These are phyloP conservation scores for Dioszegia crocea DNA, from an alignment of 768 basidiomycete genomes.

Conservation along the genomic window DNA sequence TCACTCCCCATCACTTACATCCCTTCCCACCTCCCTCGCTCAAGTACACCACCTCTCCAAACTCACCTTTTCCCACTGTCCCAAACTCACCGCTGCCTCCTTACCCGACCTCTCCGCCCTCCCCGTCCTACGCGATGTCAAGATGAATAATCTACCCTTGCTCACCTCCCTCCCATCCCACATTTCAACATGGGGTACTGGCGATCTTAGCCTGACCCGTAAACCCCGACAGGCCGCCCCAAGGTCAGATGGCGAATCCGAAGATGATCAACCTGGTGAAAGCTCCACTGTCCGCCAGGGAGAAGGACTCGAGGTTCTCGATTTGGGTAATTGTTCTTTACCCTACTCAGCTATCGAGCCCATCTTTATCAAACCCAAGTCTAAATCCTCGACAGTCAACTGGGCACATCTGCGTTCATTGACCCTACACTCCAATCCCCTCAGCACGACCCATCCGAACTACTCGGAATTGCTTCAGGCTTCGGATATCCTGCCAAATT, in stretches of 20 bases:
- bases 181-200: conserved; percentile 33
- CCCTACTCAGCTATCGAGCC: conserved; percentile 13
- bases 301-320: conserved; percentile 39
- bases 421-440: conserved; percentile 36
- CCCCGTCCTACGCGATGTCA: conserved; percentile 36
- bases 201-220: conserved; percentile 19
- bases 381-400: neutral
- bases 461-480: conserved; percentile 27
- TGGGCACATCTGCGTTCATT: conserved; percentile 35
- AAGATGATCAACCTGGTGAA: neutral
- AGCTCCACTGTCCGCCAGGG: conserved; percentile 14
- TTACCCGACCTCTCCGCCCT: conserved; percentile 29
- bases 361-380: conserved; percentile 15
- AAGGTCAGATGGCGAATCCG: neutral
- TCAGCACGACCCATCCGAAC: conserved; percentile 22
- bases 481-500: conserved; percentile 20
- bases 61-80: conserved; percentile 44
- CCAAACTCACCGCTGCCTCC: conserved; percentile 20
- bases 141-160: conserved; percentile 41
- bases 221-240: neutral
- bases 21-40: conserved; percentile 22
- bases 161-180: conserved; percentile 30
- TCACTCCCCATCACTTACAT: conserved; percentile 33
- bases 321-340: conserved; percentile 40
- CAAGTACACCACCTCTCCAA: conserved; percentile 31